Base-by-base conservation (phyloP, 441 rosid species). In the Gossypium davidsonii region DNA sequence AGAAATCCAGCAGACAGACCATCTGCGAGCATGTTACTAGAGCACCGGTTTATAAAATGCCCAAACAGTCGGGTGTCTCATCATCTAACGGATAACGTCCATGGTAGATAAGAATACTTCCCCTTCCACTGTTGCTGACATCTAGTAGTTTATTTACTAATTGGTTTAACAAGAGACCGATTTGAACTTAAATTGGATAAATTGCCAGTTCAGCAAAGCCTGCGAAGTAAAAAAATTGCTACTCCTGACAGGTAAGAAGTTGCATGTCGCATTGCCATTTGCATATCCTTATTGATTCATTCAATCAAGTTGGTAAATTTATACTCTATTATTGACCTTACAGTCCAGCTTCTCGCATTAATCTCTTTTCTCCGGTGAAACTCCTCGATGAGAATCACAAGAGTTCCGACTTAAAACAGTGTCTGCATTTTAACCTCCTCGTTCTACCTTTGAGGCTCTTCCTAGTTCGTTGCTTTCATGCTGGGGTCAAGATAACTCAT, bases 1-100 rank as follows among this genome's bases (percentile, higher is more conserved):
- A 86, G 98, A 82, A 91, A 92, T 72, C 99, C 99, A 39, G 96
- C 97, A 9, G 91, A 89, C 58, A 84, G 98, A 77, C 87, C 99
- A 21, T 79, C 90, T 0, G 99, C 99, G 15, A 66, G 87, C 70
- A 72, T 74, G 87, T 79, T 95, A 81, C 79, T 92, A 61, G 97
- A 91, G 69, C 99, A 95, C 79, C 84, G 84, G 25, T 94, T 92
- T 79, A 42, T 92, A 73, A 91, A 82, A 78, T 78, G 70, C 79
- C 73, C 86, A 11, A 78, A 71, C 89, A 78, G 63, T 69, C 73
- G 5, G 91, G 77, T 78, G 46, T 81, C 71, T 84, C 56, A 37
- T 70, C 77, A 67, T 21, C 80, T 42, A 80, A 72, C 58, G 89
- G 84, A 77, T 70, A 83, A 92, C 83, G 72, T 79, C 79, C 52